phyloP scores from a whole-genome alignment of 2,329 filamentous ascomycete genomes.

The Fusarium algeriense region DNA sequence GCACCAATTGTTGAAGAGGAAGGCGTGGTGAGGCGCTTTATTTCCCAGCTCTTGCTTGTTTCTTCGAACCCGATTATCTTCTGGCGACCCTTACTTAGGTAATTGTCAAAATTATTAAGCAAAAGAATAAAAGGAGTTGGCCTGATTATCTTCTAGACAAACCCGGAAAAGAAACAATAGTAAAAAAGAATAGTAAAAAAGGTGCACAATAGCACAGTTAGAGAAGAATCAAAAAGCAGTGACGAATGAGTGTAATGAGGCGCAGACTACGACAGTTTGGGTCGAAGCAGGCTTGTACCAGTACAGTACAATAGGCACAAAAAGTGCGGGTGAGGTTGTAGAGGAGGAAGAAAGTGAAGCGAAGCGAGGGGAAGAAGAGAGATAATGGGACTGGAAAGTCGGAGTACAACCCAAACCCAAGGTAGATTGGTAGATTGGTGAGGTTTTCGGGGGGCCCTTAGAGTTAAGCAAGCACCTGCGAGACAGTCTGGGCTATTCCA shows the following conservation, averaged over 20 bases:
- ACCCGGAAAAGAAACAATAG: constrained; percentile 6
- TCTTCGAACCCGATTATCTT: constrained; percentile 16
- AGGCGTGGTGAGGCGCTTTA: constrained; percentile 21
- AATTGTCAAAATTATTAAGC: constrained; percentile 32
- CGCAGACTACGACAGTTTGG: constrained; percentile 42
- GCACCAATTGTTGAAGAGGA: constrained; percentile 22
- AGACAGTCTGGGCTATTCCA: constrained; percentile 28
- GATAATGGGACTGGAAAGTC: constrained; percentile 17
- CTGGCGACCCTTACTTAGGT: constrained; percentile 12
- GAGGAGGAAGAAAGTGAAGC: constrained; percentile 21
- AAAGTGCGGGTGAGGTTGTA: constrained; percentile 33
- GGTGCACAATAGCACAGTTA: constrained; percentile 11
- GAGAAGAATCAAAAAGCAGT: constrained; percentile 27
- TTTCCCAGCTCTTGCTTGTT: constrained; percentile 38
- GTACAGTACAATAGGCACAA: constrained; percentile 22
- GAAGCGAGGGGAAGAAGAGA: constrained; percentile 4
- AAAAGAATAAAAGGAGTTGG: constrained; percentile 16
- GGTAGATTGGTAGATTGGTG: constrained; percentile 15
- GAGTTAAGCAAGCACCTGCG: constrained; percentile 26
- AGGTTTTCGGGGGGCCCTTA: constrained; percentile 33
- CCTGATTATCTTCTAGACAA: constrained; percentile 38
- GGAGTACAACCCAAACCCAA: constrained; percentile 13
- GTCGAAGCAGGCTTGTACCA: constrained; percentile 39
- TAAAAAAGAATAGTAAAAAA: constrained; percentile 5
- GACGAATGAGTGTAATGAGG: constrained; percentile 36